phyloP scores from a whole-genome alignment of 345 rosid species.

The Brassica incana region DNA sequence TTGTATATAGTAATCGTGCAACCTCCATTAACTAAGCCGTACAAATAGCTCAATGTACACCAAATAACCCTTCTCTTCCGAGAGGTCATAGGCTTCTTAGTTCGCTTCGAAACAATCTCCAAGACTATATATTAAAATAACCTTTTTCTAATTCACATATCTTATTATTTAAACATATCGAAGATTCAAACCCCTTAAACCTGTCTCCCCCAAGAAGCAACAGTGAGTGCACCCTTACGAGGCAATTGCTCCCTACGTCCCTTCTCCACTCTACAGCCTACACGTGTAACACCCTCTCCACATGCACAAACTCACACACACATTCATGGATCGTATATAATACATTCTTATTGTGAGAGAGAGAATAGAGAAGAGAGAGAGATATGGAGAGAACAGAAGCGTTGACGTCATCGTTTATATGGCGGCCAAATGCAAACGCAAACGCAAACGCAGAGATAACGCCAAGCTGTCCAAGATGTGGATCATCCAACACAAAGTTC shows the following conservation, averaged over 20 bases:
- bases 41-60: slow-evolving; percentile 39
- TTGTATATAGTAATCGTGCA: slow-evolving; percentile 2
- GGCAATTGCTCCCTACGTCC: slow-evolving; percentile 38
- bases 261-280: slow-evolving; percentile 32
- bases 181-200: slow-evolving; percentile 33
- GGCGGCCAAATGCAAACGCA: slow-evolving; percentile 41
- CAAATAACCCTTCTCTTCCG: slow-evolving; percentile 29
- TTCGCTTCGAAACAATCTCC: slow-evolving; percentile 41
- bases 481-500: slow-evolving; percentile 42
- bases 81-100: slow-evolving; percentile 36
- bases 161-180: slow-evolving; percentile 7
- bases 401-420: slow-evolving; percentile 32
- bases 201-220: slow-evolving; percentile 38
- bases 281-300: slow-evolving; percentile 36
- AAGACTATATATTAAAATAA: slow-evolving; percentile 8
- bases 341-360: slow-evolving; percentile 11
- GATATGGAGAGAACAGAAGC: slow-evolving; percentile 42
- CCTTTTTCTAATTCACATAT: slow-evolving; percentile 5
- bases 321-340: slow-evolving; percentile 41
- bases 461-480: slow-evolving; percentile 44
- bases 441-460: slow-evolving; percentile 38
- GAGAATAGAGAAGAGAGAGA: slow-evolving; percentile 22
- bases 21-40: slow-evolving; percentile 33
- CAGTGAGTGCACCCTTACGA: slow-evolving; percentile 39
- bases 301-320: slow-evolving; percentile 30